Percentiles rank a stretch among this genome's conserved stretches.
phyloP scores from a whole-genome alignment of 2,329 filamentous ascomycete species.

The Scedosporium aurantiacum region DNA sequence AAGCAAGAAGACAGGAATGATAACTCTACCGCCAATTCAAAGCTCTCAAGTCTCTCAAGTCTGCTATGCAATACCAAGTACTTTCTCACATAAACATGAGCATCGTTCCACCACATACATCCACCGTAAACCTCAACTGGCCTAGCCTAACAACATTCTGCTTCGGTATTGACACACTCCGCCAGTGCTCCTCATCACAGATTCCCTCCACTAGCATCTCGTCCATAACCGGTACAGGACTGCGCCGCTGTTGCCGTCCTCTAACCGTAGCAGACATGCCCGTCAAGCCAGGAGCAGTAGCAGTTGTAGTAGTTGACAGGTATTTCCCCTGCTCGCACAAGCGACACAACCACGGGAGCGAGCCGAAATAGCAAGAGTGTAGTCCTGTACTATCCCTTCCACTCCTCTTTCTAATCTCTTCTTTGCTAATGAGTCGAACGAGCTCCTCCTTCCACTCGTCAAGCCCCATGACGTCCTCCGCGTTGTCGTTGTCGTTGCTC shows the following conservation, averaged over 20 bases:
- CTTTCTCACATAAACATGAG: conserved; percentile 3
- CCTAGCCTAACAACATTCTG: background rate
- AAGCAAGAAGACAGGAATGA: too few relatives aligned
- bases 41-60: background rate
- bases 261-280: background rate
- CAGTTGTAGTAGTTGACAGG: too few relatives aligned
- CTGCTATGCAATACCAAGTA: too few relatives aligned
- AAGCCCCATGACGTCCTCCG: background rate
- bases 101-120: background rate
- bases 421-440: too few relatives aligned
- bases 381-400: background rate
- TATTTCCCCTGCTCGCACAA: background rate
- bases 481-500: too few relatives aligned
- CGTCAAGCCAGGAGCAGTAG: too few relatives aligned
- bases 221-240: background rate
- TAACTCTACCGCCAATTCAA: too few relatives aligned
- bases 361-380: background rate
- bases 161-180: background rate
- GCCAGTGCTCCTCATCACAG: background rate
- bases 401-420: background rate
- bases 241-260: background rate
- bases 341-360: background rate
- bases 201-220: background rate
- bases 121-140: background rate
- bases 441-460: background rate